Evolutionary conservation across 495 filamentous ascomycete genomes (phyloP), one percentile per base, ranked within the genome.

Genomic region (Penicillium cataractarum): DNA sequence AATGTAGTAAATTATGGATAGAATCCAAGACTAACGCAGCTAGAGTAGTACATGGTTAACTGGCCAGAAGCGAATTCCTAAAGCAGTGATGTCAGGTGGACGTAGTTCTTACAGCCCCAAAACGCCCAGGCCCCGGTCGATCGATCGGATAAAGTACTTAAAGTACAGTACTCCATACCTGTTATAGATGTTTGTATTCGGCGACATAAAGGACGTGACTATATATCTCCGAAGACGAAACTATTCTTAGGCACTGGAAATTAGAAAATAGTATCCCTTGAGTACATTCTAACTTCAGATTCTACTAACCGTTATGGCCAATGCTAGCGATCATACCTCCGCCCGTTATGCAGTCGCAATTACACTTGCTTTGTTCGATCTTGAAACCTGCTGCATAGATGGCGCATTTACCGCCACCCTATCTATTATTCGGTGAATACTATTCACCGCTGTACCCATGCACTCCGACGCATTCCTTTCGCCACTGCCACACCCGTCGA

Each of bases 81-180:
- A 46, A 50, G 24, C 46, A 42, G 58, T 60, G 58, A 60, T 60
- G 58, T 60, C 58, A 60, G 58, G 55, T 57, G 55, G 55, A 57
- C 55, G 42, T 21, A 46, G 42, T 46, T 29, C 26, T 50, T 50
- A 29, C 46, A 29, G 46, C 22, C 46, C 24, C 46, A 50, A n/a
- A 50, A 29, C 46, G 46, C 46, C 46, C 24, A 49, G 42, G 42
- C 42, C 44, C 26, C 24, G 17, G 42, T 13, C 19, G 54, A 42
- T 56, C 54, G 33, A 40, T 40, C 33, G 10, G 15, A 40, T 7
- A 31, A 31, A 31, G 29, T 31, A n/a, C n/a, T n/a, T n/a, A n/a
- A n/a, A n/a, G n/a, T n/a, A n/a, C n/a, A n/a, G n/a, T n/a, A n/a
- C n/a, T n/a, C n/a, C n/a, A n/a, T n/a, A n/a, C n/a, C n/a, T n/a